Percentiles rank a stretch among this genome's conserved stretches.
Conservation (phyloP, 2,329 filamentous ascomycete species). For the Diatrype stigma region DNA sequence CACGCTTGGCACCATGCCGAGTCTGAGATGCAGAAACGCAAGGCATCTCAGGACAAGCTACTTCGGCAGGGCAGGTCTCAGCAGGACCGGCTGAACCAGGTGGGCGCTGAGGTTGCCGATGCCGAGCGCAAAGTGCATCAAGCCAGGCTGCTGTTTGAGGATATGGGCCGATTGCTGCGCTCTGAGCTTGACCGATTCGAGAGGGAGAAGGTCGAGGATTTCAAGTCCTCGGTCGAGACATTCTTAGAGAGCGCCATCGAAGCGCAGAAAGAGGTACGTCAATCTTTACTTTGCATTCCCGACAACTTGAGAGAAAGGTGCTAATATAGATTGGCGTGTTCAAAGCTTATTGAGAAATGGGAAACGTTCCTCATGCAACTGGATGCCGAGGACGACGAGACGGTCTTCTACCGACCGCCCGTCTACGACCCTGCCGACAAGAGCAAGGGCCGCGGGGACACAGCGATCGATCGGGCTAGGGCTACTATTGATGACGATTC, state of each 20-base stretch:
- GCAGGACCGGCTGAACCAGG: slow-evolving; percentile 89
- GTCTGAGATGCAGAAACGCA: slow-evolving; percentile 84
- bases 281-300: too few relatives aligned
- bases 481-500: slow-evolving; percentile 59
- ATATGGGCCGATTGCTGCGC: slow-evolving; percentile 94
- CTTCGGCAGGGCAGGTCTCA: slow-evolving; percentile 91
- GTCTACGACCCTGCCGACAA: slow-evolving; percentile 49
- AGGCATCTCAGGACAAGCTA: slow-evolving; percentile 87
- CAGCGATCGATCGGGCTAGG: slow-evolving; percentile 56
- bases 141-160: slow-evolving; percentile 84
- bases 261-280: slow-evolving; percentile 90
- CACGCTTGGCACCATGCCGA: slow-evolving; percentile 92
- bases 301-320: too few relatives aligned
- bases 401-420: slow-evolving; percentile 60
- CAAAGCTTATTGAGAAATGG: slow-evolving; percentile 86
- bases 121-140: slow-evolving; percentile 91
- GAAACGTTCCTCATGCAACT: slow-evolving; percentile 97
- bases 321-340: too few relatives aligned
- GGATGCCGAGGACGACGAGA: slow-evolving; percentile 85
- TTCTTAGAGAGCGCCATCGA: slow-evolving; percentile 96
- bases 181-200: slow-evolving; percentile 91
- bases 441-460: slow-evolving; percentile 44
- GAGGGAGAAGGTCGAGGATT: slow-evolving; percentile 96
- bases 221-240: slow-evolving; percentile 96
- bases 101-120: slow-evolving; percentile 90